phyloP scores from a whole-genome alignment of 169 alveolate genomes.

The Eimeria necatrix region DNA sequence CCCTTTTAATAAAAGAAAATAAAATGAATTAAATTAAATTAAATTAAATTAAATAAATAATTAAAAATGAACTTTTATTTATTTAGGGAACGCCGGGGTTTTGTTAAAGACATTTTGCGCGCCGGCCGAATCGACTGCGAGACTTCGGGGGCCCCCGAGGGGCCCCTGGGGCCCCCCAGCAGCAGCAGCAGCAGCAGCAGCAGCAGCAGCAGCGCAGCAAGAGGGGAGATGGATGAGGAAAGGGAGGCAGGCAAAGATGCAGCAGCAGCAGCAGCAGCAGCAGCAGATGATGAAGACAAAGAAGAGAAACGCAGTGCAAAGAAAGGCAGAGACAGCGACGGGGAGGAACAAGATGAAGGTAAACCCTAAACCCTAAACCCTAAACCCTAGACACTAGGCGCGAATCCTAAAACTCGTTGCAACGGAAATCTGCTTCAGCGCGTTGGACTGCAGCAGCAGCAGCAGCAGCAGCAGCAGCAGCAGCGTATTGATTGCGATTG shows the following conservation, averaged over 20 bases:
- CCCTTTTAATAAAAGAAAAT: not conserved
- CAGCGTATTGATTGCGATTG: too few species aligned
- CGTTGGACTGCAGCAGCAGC: too few species aligned
- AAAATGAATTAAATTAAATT: too few species aligned
- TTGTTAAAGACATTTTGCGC: conserved; percentile 70
- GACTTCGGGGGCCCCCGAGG: not conserved
- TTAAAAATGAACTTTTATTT: too few species aligned
- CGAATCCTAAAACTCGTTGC: not conserved
- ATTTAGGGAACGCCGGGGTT: conserved; percentile 58
- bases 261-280: not conserved
- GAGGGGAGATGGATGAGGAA: too few species aligned
- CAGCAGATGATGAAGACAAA: not conserved
- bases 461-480: too few species aligned
- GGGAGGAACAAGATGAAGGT: conserved; percentile 15
- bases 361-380: not conserved
- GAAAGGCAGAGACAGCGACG: not conserved
- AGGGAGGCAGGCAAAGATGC: not conserved
- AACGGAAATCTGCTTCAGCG: not conserved
- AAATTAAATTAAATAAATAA: too few species aligned
- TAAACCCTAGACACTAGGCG: not conserved
- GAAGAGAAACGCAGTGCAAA: not conserved
- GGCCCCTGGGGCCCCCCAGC: not conserved
- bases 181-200: not conserved
- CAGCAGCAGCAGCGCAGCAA: not conserved
- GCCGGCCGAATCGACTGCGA: conserved; percentile 46